Base-by-base conservation (phyloP, 2,329 filamentous ascomycete genomes). In the Epichloe brachyelytri region DNA sequence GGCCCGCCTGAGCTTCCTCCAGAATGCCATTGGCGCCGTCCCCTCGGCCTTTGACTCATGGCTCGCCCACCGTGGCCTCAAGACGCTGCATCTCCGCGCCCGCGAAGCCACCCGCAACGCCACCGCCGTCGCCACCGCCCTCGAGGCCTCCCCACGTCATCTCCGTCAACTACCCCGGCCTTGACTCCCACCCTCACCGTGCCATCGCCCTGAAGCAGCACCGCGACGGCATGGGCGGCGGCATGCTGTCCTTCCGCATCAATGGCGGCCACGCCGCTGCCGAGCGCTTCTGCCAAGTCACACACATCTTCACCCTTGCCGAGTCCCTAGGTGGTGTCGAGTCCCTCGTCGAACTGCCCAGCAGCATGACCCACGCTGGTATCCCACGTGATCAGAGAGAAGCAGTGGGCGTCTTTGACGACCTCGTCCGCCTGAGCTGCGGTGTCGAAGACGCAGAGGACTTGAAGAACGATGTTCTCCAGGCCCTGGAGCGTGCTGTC, bases 241-340 rank as follows among this genome's bases (percentile, higher is more conserved):
- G 93, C 55, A 98, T 98, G 93, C 81, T 98, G 43, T 91, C 86
- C 53, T 98, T 98, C 82, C 85, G 93, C 58, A 87, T 98, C 68
- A 80, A 81, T 57, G 93, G 91, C 51, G 93, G 93, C 37, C 80
- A 88, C 62, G 77, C 77, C 44, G 91, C 91, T 1, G 93, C 93
- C 14, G 86, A 94, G 71, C 79, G 83, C 49, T 98, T 98, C 79
- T 97, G 93, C 77, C 83, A 93, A 69, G 72, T 78, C 53, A 96
- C 90, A 43, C 81, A 81, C 63, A 82, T 98, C 67, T 97, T 95
- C 71, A 95, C 89, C 1, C 77, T 98, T 6, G 93, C 93, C 33
- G 93, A 98, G 76, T 88, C 82, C 53, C 72, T 98, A 22, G 93
- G 93, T 54, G 93, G 91, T 51, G 85, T 98, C 46, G 93, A 98